Percentiles rank a stretch among this genome's conserved stretches.
Evolutionary conservation across 2,329 filamentous ascomycete species (phyloP).

Genomic region (Aspergillus tanneri): DNA sequence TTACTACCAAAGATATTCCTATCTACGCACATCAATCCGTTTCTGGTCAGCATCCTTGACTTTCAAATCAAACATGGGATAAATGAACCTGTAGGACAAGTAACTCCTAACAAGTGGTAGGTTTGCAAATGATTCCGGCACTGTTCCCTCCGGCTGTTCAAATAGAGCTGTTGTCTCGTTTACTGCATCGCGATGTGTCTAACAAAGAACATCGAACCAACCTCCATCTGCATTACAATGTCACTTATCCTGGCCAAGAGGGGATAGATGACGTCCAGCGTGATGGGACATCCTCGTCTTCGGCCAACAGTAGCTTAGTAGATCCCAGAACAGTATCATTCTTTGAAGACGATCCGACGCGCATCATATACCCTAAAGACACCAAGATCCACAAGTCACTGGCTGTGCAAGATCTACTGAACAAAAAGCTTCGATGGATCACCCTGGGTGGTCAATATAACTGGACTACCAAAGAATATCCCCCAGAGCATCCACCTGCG

Average conservation of each 20-base stretch:
- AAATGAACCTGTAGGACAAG: constrained; percentile 9
- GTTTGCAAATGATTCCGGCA: constrained; percentile 73
- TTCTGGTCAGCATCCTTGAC: constrained; percentile 34
- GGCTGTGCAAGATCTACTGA: constrained; percentile 66
- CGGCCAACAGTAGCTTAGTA: constrained; percentile 38
- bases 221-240: constrained; percentile 75
- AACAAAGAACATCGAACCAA: constrained; percentile 79
- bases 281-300: constrained; percentile 40
- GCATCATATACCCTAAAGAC: constrained; percentile 61
- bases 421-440: constrained; percentile 84
- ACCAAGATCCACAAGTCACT: constrained; percentile 72
- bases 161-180: constrained; percentile 64
- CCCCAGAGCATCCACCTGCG: constrained; percentile 61
- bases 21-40: constrained; percentile 37
- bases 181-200: constrained; percentile 76
- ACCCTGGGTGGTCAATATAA: constrained; percentile 95
- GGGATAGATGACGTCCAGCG: constrained; percentile 1
- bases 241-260: constrained; percentile 58
- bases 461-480: constrained; percentile 87
- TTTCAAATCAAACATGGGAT: constrained; percentile 6
- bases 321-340: constrained; percentile 40
- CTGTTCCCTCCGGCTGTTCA: constrained; percentile 72
- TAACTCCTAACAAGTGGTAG: constrained; percentile 49
- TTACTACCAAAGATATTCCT: constrained; percentile 30
- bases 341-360: constrained; percentile 52